Evolutionary conservation across 1,284 basidiomycete species (phyloP).

Genomic region (Coniferiporia weirii): DNA sequence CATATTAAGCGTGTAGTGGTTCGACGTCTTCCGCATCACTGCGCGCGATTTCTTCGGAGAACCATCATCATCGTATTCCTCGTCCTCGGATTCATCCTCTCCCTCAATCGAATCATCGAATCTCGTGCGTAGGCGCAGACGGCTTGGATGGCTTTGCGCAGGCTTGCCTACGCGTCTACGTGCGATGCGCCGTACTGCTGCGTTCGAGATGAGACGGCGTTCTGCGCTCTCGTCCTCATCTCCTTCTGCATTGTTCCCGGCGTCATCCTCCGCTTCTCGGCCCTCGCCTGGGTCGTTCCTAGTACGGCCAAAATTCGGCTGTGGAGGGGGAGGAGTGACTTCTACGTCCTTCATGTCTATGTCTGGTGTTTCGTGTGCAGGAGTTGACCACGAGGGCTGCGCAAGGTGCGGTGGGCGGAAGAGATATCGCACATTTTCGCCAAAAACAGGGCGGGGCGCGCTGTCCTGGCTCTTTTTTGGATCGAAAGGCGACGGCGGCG

Average conservation of each 20-base stretch:
- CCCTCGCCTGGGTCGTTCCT: background rate
- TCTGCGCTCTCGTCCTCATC: constrained; percentile 33
- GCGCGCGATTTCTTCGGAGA: constrained; percentile 24
- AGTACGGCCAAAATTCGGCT: background rate
- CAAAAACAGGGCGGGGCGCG: constrained; percentile 11
- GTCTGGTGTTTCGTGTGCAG: constrained; percentile 13
- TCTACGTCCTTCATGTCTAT: constrained; percentile 19
- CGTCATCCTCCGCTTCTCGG: background rate
- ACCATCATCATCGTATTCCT: constrained; percentile 27
- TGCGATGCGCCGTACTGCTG: constrained; percentile 67
- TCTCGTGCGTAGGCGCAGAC: constrained; percentile 31
- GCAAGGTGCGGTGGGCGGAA: constrained; percentile 12
- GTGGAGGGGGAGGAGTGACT: constrained; percentile 8
- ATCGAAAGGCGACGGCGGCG: constrained; percentile 18
- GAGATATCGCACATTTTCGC: constrained; percentile 16
- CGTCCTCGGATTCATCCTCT: constrained; percentile 33
- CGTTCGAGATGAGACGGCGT: constrained; percentile 47
- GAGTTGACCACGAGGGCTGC: constrained; percentile 4
- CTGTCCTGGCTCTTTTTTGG: constrained; percentile 11
- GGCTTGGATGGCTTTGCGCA: constrained; percentile 25
- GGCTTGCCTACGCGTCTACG: constrained; percentile 29
- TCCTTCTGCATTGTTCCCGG: constrained; percentile 35
- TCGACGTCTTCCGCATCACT: constrained; percentile 54
- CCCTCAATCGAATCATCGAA: constrained; percentile 38
- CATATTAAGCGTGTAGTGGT: constrained; percentile 79